Percentiles rank a stretch among this genome's conserved stretches.
phyloP scores from a whole-genome alignment of 2,329 filamentous ascomycete genomes.

The Cladosporium sp. region DNA sequence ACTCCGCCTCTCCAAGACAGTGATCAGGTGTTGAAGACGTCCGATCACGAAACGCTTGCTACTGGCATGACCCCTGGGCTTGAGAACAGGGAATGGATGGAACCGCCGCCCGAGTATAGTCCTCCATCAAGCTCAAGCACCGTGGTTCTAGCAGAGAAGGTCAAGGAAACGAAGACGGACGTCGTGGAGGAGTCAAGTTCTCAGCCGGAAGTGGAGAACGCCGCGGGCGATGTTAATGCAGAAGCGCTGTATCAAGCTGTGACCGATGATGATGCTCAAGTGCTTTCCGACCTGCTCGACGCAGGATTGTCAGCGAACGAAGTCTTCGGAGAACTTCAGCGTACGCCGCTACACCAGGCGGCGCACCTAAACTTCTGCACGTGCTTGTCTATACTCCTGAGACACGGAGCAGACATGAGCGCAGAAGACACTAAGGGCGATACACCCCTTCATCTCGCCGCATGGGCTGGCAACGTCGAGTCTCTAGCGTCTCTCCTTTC shows the following conservation, averaged over 20 bases:
- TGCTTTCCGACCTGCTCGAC: constrained; percentile 18
- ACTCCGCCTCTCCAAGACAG: constrained; percentile 14
- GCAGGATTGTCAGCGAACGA: constrained; percentile 9
- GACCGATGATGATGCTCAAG: constrained; percentile 18
- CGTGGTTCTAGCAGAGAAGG: constrained; percentile 14
- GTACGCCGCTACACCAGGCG: constrained; percentile 28
- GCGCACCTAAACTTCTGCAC: constrained; percentile 24
- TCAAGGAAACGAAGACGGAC: constrained; percentile 14
- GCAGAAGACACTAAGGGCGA: constrained; percentile 26
- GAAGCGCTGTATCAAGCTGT: constrained; percentile 23
- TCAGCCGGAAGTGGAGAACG: constrained; percentile 11
- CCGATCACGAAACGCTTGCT: neutral
- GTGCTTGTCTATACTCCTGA: constrained; percentile 20
- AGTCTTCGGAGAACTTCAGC: constrained; percentile 21
- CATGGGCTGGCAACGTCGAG: constrained; percentile 27
- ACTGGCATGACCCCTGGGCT: constrained; percentile 22
- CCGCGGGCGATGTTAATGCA: constrained; percentile 14
- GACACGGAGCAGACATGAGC: constrained; percentile 19
- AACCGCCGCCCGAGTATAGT: constrained; percentile 28
- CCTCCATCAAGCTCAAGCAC: constrained; percentile 15
- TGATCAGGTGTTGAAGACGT: neutral
- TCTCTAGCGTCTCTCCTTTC: constrained; percentile 21
- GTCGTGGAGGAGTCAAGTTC: constrained; percentile 4
- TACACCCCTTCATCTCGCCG: constrained; percentile 26
- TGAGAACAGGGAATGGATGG: constrained; percentile 24